Percentiles rank a stretch among this genome's conserved stretches.
Conservation (phyloP, 352 stramenopile species). For the Phytophthora ohioensis region DNA sequence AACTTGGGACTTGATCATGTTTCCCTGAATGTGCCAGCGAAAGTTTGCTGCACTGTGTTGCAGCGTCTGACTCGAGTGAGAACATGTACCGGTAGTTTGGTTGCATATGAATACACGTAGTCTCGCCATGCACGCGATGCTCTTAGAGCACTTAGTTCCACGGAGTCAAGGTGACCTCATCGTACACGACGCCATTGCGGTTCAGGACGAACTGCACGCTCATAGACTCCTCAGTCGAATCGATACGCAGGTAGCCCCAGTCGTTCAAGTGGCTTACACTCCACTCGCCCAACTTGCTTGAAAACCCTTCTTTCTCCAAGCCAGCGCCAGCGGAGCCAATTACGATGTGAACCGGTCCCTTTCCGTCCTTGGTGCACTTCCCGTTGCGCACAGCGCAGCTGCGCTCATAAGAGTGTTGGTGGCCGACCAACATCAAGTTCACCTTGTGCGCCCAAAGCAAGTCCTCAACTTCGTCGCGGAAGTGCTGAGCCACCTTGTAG, state of each 20-base stretch:
- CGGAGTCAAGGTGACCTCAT: slow-evolving; percentile 69
- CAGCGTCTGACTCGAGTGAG: slow-evolving; percentile 1
- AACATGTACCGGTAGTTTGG: not conserved
- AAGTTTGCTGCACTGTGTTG: not conserved
- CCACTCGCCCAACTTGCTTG: slow-evolving; percentile 73
- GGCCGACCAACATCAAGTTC: slow-evolving; percentile 91
- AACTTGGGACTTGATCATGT: slow-evolving; percentile 40
- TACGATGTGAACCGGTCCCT: slow-evolving; percentile 88
- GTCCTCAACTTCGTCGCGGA: slow-evolving; percentile 92
- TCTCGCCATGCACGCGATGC: slow-evolving; percentile 3
- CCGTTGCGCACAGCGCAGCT: slow-evolving; percentile 84
- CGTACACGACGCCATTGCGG: slow-evolving; percentile 81
- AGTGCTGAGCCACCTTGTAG: slow-evolving; percentile 71
- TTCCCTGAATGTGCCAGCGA: not conserved
- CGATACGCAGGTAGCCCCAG: slow-evolving; percentile 78
- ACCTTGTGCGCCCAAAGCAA: slow-evolving; percentile 90
- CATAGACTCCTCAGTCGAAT: slow-evolving; percentile 72
- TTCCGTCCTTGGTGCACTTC: slow-evolving; percentile 74
- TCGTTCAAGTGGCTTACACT: slow-evolving; percentile 84
- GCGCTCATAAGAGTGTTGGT: slow-evolving; percentile 94
- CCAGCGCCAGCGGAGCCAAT: slow-evolving; percentile 86
- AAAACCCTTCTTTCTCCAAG: slow-evolving; percentile 75
- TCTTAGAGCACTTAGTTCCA: slow-evolving; percentile 49
- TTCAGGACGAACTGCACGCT: slow-evolving; percentile 83
- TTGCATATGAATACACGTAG: slow-evolving; percentile 20